A percentile compares a stretch with the other conserved stretches of the same genome.
Evolutionary conservation across 768 basidiomycete species (phyloP).

Genomic region (Porpolomopsis calyptriformis): DNA sequence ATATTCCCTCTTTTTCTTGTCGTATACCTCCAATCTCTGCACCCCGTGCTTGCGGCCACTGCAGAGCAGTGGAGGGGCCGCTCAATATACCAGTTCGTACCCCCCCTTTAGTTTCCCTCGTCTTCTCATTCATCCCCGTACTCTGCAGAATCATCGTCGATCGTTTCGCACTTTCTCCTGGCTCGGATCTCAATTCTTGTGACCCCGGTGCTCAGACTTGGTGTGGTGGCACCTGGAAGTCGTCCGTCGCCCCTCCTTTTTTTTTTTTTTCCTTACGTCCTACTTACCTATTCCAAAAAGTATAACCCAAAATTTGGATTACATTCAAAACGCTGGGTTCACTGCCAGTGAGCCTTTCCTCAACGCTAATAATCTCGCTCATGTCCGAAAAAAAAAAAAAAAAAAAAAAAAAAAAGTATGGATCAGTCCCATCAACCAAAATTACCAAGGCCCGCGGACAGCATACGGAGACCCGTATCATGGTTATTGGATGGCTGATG

Average conservation of each 20-base stretch:
- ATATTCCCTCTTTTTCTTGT: conserved; percentile 19
- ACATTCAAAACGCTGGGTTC: conserved; percentile 74
- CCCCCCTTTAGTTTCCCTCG: background rate
- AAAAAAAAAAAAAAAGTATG: too few relatives aligned
- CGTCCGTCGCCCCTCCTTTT: conserved; percentile 22
- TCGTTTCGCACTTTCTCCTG: conserved; percentile 58
- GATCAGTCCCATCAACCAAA: conserved; percentile 76
- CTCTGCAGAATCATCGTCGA: conserved; percentile 53
- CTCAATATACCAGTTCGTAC: conserved; percentile 66
- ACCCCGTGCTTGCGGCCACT: conserved; percentile 42
- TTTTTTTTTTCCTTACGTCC: background rate
- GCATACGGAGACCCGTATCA: conserved; percentile 78
- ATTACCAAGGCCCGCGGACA: conserved; percentile 60
- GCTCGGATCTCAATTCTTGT: conserved; percentile 43
- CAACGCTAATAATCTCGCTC: background rate
- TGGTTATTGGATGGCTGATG: conserved; percentile 74
- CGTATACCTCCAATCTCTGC: conserved; percentile 17
- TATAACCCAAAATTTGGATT: conserved; percentile 69
- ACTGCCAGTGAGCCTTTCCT: conserved; percentile 44
- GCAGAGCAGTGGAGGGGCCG: conserved; percentile 67
- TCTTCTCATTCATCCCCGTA: background rate
- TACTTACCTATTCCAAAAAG: conserved; percentile 17
- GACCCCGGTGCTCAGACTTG: conserved; percentile 52
- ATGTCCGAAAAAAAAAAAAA: too few relatives aligned
- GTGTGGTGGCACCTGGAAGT: conserved; percentile 84